Base-by-base conservation (phyloP, 2,329 filamentous ascomycete species). In the Drechslerella coelobrocha region DNA sequence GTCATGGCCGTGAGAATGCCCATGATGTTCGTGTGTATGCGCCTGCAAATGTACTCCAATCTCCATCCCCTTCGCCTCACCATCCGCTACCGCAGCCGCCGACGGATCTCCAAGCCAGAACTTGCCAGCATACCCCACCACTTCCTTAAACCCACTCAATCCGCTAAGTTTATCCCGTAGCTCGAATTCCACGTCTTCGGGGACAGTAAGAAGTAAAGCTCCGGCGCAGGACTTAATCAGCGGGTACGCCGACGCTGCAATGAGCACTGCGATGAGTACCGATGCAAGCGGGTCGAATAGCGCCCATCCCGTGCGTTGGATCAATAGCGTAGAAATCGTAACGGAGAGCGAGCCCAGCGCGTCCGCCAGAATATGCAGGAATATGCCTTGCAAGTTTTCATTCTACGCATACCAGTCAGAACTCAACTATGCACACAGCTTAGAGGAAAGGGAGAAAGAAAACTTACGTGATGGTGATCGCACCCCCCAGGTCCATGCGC, bases 361-460 rank as follows among this genome's bases (percentile, higher is more conserved):
- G 78, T 99, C 94, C 4, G 94, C 94, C 26, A 97, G 83, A 54
- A 99, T 90, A 77, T 99, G 94, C 19, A 99, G 82, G 79, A 96
- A 99, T 74, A 99, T 97, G 10, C 94, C 94, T 75, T 94, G 86
- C 92, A 99, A 97, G 77, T 99, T 99, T 76, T 99, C 94, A 78
- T 96, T 96, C 72, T 91, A 89, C 81, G 72, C 78, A 78, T 77
- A n/a, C n/a, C n/a, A n/a, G n/a, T n/a, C n/a, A n/a, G 74, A 53
- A 81, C 78, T 26, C 76, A 75, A 56, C 82, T 79, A 7, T 60
- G 71, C 72, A 73, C 37, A 72, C 66, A 6, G 72, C 74, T 73
- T n/a, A 12, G 21, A 39, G 24, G 1, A 31, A 23, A n/a, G 23
- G 73, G 61, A 52, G 81, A 78, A 26, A 76, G 76, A 59, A 78